Evolutionary conservation across 179 eudicot genomes (phyloP), one percentile per base, ranked within the genome.

Genomic region (Monotropa hypopitys): DNA sequence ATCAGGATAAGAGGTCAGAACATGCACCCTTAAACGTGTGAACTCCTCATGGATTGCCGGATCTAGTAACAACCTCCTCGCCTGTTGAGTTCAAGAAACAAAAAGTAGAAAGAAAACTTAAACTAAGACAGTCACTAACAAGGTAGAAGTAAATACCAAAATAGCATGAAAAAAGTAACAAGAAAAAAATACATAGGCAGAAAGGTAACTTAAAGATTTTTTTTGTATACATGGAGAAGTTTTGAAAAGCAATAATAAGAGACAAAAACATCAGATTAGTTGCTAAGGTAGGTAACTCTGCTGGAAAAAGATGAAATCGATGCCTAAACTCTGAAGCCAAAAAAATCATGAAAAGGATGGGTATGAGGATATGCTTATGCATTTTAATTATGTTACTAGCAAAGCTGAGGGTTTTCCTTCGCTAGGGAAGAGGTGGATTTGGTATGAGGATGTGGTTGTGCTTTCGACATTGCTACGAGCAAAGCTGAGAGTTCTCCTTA

Each of bases 1-100:
- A 46, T 73, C 38, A 46, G 53, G 16, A 68, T 28, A 75, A 26
- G 56, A 62, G 20, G 57, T 72, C 50, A 73, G 59, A 79, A 30
- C 28, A 70, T 4, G 49, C 74, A 95, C 99, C 98, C 93, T 96
- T 81, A 96, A 80, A 56, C 98, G 88, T 28, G 86, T 91, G 78
- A 96, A 96, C 85, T 96, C 99, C 82, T 96, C 99, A 83, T 96
- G 98, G 76, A 96, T 96, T 30, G 99, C 99, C 76, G 99, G 98
- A 85, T 96, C 99, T 32, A 96, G 88, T 84, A 96, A 80, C 72
- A 95, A 85, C 81, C 87, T 93, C 86, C 97, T 84, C 35, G 97
- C 91, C 99, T 95, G 90, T 78, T 53, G 80, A 46, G 70, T 69
- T 79, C 73, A 23, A 18, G 2, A 46, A 54, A 46, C 2, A 32